phyloP scores from a whole-genome alignment of 2,329 filamentous ascomycete genomes.

The Orbilia blumenaviensis region DNA sequence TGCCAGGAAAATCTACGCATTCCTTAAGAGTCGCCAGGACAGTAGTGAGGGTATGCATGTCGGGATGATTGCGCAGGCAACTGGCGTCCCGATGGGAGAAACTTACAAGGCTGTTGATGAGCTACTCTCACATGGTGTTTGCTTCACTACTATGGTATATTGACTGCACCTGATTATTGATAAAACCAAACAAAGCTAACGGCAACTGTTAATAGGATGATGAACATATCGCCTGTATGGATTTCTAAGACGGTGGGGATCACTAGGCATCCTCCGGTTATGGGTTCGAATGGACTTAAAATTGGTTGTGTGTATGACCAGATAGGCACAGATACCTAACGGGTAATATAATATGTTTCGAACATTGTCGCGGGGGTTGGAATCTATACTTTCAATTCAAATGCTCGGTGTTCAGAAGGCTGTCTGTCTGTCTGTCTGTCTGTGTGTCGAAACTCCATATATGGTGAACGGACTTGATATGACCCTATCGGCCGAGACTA shows the following conservation, averaged over 20 bases:
- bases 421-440: too few relatives aligned
- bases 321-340: background rate
- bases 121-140: constrained; percentile 74
- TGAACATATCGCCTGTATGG: constrained; percentile 57
- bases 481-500: background rate
- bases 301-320: background rate
- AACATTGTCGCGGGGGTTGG: background rate
- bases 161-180: constrained; percentile 56
- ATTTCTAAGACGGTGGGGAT: constrained; percentile 52
- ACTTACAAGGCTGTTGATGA: constrained; percentile 83
- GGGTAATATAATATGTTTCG: background rate
- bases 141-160: constrained; percentile 79
- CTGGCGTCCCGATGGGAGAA: constrained; percentile 73
- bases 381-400: background rate
- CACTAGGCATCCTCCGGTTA: background rate
- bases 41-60: constrained; percentile 85
- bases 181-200: constrained; percentile 58
- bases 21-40: constrained; percentile 73
- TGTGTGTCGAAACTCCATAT: too few relatives aligned
- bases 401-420: too few relatives aligned
- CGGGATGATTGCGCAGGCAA: constrained; percentile 74
- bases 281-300: background rate
- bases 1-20: constrained; percentile 76
- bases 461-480: background rate
- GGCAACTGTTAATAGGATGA: constrained; percentile 49